These are phyloP conservation scores for Botrytis byssoidea DNA, from an alignment of 2,329 filamentous ascomycete genomes.

Conservation along the genomic window DNA sequence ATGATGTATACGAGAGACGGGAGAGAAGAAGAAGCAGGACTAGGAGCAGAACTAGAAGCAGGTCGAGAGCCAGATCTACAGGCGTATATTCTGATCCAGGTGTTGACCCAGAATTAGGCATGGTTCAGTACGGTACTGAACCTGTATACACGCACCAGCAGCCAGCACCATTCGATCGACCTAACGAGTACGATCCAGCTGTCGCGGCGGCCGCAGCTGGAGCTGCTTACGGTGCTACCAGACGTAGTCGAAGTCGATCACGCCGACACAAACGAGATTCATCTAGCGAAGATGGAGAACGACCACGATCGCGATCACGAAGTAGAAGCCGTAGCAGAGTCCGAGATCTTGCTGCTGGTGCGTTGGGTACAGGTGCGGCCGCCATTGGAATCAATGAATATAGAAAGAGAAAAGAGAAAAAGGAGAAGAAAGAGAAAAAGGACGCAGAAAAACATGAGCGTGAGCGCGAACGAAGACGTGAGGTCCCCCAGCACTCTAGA, in stretches of 20 bases:
- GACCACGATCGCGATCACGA: conserved; percentile 25
- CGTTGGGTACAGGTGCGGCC: conserved; percentile 56
- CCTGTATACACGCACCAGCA: conserved; percentile 48
- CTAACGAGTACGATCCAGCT: conserved; percentile 28
- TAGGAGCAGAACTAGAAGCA: conserved; percentile 36
- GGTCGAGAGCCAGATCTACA: conserved; percentile 51
- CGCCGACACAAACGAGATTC: conserved; percentile 29
- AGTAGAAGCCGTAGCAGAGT: conserved; percentile 48
- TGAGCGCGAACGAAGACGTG: conserved; percentile 40
- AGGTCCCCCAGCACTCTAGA: conserved; percentile 38
- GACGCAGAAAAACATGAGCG: conserved; percentile 29
- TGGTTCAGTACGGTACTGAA: conserved; percentile 64
- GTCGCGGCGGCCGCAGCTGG: conserved; percentile 29
- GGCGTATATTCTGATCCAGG: conserved; percentile 49
- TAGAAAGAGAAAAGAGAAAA: conserved; percentile 47
- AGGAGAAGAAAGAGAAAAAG: conserved; percentile 40
- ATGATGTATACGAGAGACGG: conserved; percentile 28
- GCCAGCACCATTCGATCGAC: conserved; percentile 34
- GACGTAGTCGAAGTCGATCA: conserved; percentile 30
- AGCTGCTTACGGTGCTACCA: conserved; percentile 31
- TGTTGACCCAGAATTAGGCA: conserved; percentile 64
- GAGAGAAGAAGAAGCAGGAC: conserved; percentile 35
- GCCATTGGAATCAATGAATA: conserved; percentile 63
- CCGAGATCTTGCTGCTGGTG: conserved; percentile 55
- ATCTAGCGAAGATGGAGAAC: conserved; percentile 32